Percentiles rank a stretch among this genome's conserved stretches.
These are phyloP conservation scores for Coemansia sp. DNA, from an alignment of 192 early-diverging fungal genomes.

Conservation along the genomic window DNA sequence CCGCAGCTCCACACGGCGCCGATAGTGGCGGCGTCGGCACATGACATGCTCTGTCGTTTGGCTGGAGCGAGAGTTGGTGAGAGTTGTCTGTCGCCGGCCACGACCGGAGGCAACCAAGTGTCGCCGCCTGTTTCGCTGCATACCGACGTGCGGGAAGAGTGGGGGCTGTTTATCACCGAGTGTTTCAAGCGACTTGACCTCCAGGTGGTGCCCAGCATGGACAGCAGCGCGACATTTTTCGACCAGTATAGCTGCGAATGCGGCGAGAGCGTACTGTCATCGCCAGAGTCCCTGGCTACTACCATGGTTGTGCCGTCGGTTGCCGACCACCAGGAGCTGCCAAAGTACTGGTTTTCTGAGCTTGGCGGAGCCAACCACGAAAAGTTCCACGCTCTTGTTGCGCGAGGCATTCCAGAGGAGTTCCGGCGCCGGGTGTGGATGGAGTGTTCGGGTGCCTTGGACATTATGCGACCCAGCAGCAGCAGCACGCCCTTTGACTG, in stretches of 20 bases:
- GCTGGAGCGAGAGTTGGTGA: constrained; percentile 16
- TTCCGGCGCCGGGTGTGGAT: constrained; percentile 46
- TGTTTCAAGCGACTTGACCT: constrained; percentile 17
- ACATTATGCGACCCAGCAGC: background rate
- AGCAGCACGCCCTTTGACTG: background rate
- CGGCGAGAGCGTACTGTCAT: background rate
- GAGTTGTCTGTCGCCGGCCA: background rate
- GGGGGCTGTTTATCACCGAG: constrained; percentile 27
- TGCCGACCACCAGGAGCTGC: constrained; percentile 10
- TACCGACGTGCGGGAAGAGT: constrained; percentile 24
- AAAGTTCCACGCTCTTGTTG: constrained; percentile 21
- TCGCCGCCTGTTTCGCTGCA: constrained; percentile 16
- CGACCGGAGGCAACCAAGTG: background rate
- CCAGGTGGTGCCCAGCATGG: constrained; percentile 15
- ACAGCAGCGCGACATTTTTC: constrained; percentile 9
- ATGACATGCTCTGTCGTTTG: constrained; percentile 47
- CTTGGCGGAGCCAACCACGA: constrained; percentile 1
- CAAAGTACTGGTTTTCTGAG: constrained; percentile 19
- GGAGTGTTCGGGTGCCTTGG: constrained; percentile 40
- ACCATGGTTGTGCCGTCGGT: constrained; percentile 9
- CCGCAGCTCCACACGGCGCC: constrained; percentile 15
- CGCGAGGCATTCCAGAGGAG: constrained; percentile 27
- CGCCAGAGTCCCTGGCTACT: constrained; percentile 4
- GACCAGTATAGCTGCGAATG: background rate
- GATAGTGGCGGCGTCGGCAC: constrained; percentile 21